These are phyloP conservation scores for Chaetomium fimeti DNA, from an alignment of 495 filamentous ascomycete genomes.

Conservation along the genomic window DNA sequence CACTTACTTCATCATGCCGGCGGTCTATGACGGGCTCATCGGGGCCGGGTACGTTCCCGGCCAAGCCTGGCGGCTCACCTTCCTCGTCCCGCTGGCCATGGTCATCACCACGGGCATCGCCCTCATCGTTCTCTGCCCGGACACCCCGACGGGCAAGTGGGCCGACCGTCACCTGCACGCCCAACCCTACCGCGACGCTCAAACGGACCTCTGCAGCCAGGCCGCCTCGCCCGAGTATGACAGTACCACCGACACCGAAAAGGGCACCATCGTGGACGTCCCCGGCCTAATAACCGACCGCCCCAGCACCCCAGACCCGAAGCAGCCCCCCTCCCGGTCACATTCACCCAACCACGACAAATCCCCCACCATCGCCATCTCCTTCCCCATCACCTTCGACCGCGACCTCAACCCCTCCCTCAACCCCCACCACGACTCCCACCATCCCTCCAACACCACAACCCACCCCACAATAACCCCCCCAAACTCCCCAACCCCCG, in stretches of 20 bases:
- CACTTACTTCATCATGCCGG: slow-evolving; percentile 89
- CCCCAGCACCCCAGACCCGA: slow-evolving; percentile 13
- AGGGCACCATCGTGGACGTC: slow-evolving; percentile 46
- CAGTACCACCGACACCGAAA: slow-evolving; percentile 3
- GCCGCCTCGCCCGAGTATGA: slow-evolving; percentile 6
- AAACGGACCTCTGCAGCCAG: background rate
- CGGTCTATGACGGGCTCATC: slow-evolving; percentile 80
- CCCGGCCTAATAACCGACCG: slow-evolving; percentile 59
- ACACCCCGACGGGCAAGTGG: slow-evolving; percentile 81
- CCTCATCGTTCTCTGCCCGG: slow-evolving; percentile 74
- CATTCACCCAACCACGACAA: background rate
- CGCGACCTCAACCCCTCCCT: background rate
- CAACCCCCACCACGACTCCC: background rate
- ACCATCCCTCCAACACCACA: background rate
- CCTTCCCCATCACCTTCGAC: background rate
- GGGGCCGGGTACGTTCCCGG: slow-evolving; percentile 56
- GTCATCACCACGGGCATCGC: slow-evolving; percentile 63
- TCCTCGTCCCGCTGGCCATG: slow-evolving; percentile 78
- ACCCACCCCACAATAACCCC: background rate
- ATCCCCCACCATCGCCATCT: background rate
- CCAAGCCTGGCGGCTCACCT: slow-evolving; percentile 79
- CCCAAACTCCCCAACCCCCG: slow-evolving; percentile 55
- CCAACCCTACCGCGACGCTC: background rate
- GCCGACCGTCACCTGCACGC: slow-evolving; percentile 18
- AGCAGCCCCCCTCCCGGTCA: background rate